Evolutionary conservation across 345 rosid species (phyloP), one percentile per base, ranked within the genome.

Genomic region (Adansonia digitata): DNA sequence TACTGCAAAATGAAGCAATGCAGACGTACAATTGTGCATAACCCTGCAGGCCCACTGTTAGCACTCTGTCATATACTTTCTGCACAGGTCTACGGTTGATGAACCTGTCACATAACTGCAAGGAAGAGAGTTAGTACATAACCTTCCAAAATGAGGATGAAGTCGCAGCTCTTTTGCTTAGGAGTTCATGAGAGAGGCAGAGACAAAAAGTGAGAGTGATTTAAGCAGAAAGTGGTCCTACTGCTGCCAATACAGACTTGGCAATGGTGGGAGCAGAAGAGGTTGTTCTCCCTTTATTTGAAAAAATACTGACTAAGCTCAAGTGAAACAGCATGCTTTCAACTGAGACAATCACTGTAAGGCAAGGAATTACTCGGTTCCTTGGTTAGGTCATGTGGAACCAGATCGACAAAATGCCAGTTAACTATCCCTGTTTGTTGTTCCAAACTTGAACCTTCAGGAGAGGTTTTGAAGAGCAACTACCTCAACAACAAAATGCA

Each of bases 51-150:
- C 96, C 98, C 59, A 89, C 83, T 48, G 97, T 75, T 24, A 94
- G 91, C 74, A 89, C 93, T 86, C 84, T 88, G 80, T 87, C 89
- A 74, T 94, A 94, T 10, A 90, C 7, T 75, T 84, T 92, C 83
- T 94, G 98, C 79, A 86, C 73, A 49, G 85, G 82, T 59, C 75
- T 82, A 56, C 97, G 87, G 80, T 82, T 77, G 62, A 94, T 88
- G 79, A 89, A 94, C 83, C 97, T 88, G 77, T 90, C 97, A 57
- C 92, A 93, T 69, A 94, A 82, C 98, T 94, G 86, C 83, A 77
- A 80, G 60, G 26, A 62, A 61, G 37, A 22, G 8, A 63, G 31
- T 48, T 22, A 74, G 46, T n/a, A 15, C 74, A 71, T 35, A 71
- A 34, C 37, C 42, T 71, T 22, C 29, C 37, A 43, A 26, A 67